phyloP scores from a whole-genome alignment of 371 early-diverging fungal species.

The Capillidium rhysosporum region DNA sequence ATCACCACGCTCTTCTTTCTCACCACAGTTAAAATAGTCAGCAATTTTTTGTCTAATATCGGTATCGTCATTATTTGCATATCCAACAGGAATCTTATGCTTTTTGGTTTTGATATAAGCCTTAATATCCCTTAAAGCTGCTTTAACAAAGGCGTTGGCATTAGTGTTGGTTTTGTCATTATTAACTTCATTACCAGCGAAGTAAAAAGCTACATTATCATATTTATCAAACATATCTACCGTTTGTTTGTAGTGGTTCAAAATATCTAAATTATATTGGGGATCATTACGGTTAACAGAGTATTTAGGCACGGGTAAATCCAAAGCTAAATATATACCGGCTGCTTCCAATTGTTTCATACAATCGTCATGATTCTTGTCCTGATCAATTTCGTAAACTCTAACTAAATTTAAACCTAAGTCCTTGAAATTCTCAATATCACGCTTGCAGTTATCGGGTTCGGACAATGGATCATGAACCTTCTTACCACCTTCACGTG shows the following conservation, averaged over 20 bases:
- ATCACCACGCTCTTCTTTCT: conserved; percentile 33
- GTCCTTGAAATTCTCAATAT: conserved; percentile 38
- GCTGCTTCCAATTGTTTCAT: conserved; percentile 46
- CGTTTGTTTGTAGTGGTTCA: conserved; percentile 29
- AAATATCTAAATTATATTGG: conserved; percentile 32
- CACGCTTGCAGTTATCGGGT: conserved; percentile 34
- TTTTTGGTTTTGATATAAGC: conserved; percentile 24
- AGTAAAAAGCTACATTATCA: conserved; percentile 37
- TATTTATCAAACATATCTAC: conserved; percentile 44
- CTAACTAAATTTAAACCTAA: conserved; percentile 53
- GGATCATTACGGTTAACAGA: conserved; percentile 45
- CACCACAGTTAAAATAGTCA: conserved; percentile 53
- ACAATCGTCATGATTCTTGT: conserved; percentile 51
- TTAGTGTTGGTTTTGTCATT: conserved; percentile 42
- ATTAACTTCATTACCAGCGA: conserved; percentile 66
- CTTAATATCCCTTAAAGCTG: conserved; percentile 49
- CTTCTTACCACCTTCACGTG: conserved; percentile 19
- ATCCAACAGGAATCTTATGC: conserved; percentile 48
- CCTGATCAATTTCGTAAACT: conserved; percentile 36
- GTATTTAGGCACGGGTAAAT: conserved; percentile 35
- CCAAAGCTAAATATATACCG: conserved; percentile 50
- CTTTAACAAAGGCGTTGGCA: conserved; percentile 52
- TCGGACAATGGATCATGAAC: conserved; percentile 37
- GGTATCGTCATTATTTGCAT: conserved; percentile 58
- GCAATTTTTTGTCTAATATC: conserved; percentile 39